Percentiles rank a stretch among this genome's conserved stretches.
These are phyloP conservation scores for Saturnispora gosingensis DNA, from an alignment of 805 yeast species.

Conservation along the genomic window DNA sequence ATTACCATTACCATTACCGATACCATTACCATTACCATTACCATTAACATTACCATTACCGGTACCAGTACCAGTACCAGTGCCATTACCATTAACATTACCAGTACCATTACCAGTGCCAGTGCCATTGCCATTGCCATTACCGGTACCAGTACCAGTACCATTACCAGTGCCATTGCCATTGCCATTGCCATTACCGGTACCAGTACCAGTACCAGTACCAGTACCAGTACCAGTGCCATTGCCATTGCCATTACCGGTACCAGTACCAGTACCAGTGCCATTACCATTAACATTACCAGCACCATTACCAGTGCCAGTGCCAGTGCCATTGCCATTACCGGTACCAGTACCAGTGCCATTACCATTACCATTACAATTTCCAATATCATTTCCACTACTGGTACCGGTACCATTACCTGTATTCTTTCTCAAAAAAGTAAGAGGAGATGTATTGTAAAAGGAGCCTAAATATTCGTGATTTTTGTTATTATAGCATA, in stretches of 20 bases:
- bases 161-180: background rate
- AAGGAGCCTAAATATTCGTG: background rate
- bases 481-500: background rate
- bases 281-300: too few relatives aligned
- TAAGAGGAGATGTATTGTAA: background rate
- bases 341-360: too few relatives aligned
- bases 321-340: slow-evolving; percentile 1
- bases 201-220: slow-evolving; percentile 19
- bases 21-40: background rate
- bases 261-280: too few relatives aligned
- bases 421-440: background rate
- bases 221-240: slow-evolving; percentile 12
- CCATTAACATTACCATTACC: slow-evolving; percentile 7
- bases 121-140: slow-evolving; percentile 6
- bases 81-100: slow-evolving; percentile 5
- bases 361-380: too few relatives aligned
- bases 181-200: slow-evolving; percentile 2
- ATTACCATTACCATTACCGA: background rate
- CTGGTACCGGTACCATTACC: too few relatives aligned
- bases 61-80: background rate
- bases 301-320: slow-evolving; percentile 8
- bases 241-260: slow-evolving; percentile 2
- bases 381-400: too few relatives aligned
- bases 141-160: slow-evolving; percentile 8
- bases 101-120: slow-evolving; percentile 12